Conservation (phyloP, 2,329 filamentous ascomycete genomes). For the Colletotrichum limetticola region DNA sequence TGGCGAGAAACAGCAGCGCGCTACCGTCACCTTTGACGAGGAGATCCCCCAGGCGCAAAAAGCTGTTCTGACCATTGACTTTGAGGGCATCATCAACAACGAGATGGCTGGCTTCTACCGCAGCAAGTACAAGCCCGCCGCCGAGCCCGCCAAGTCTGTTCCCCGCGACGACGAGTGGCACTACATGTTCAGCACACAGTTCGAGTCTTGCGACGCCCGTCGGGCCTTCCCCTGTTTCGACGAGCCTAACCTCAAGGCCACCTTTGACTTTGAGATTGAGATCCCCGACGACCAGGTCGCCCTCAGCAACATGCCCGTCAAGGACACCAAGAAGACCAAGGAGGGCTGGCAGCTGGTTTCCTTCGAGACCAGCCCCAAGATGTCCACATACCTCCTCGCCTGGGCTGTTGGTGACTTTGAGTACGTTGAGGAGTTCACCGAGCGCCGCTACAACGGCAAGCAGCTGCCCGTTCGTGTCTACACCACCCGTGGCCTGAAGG, state of each 20-base stretch:
- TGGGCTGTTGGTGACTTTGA: slow-evolving; percentile 98
- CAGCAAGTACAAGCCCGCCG: slow-evolving; percentile 89
- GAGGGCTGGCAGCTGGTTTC: slow-evolving; percentile 78
- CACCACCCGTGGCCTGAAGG: slow-evolving; percentile 92
- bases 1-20: slow-evolving; percentile 85
- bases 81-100: slow-evolving; percentile 86
- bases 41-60: slow-evolving; percentile 76
- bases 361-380: slow-evolving; percentile 86
- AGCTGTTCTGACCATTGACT: slow-evolving; percentile 75
- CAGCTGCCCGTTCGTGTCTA: slow-evolving; percentile 94
- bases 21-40: slow-evolving; percentile 79
- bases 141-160: slow-evolving; percentile 78
- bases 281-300: slow-evolving; percentile 89
- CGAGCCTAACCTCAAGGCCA: slow-evolving; percentile 96
- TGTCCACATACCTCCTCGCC: slow-evolving; percentile 91
- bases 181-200: slow-evolving; percentile 94
- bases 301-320: slow-evolving; percentile 95
- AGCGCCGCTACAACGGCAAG: slow-evolving; percentile 91
- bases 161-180: slow-evolving; percentile 76
- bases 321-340: slow-evolving; percentile 67
- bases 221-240: slow-evolving; percentile 98
- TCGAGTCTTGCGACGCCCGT: slow-evolving; percentile 95
- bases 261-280: slow-evolving; percentile 94
- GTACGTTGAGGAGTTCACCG: slow-evolving; percentile 91
- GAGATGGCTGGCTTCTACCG: slow-evolving; percentile 95